Percentiles rank a stretch among this genome's conserved stretches.
These are phyloP conservation scores for Miamiensis avidus DNA, from an alignment of 169 alveolate genomes.

Conservation along the genomic window DNA sequence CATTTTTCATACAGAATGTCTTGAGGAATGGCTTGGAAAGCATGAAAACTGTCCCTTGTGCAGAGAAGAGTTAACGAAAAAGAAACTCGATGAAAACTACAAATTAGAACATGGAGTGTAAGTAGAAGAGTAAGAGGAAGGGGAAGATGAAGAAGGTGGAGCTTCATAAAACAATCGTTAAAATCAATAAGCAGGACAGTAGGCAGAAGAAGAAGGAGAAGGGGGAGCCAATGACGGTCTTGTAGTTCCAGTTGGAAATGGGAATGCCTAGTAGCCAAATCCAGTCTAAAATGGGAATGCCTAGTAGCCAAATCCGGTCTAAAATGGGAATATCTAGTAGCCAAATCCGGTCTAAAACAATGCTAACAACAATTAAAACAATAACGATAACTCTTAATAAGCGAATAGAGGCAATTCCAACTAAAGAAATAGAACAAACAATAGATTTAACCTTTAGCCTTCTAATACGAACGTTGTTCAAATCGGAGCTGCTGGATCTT, in stretches of 20 bases:
- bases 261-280: neutral
- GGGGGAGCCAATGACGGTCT: no score
- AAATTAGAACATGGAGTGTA: no score
- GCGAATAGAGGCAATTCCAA: no score
- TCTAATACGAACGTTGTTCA: no score
- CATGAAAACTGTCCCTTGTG: neutral
- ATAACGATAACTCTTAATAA: no score
- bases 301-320: neutral
- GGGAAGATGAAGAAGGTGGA: neutral
- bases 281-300: neutral
- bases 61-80: neutral
- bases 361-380: no score
- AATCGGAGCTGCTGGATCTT: no score
- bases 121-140: neutral
- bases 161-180: neutral
- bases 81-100: neutral
- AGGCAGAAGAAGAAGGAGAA: no score
- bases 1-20: neutral
- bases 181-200: neutral
- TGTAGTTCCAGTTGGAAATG: neutral
- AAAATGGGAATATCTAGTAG: neutral
- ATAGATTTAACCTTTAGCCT: no score
- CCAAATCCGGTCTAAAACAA: neutral
- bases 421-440: no score
- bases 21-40: neutral